These are phyloP conservation scores for Caryocar brasiliense DNA, from an alignment of 441 rosid species.

Conservation along the genomic window DNA sequence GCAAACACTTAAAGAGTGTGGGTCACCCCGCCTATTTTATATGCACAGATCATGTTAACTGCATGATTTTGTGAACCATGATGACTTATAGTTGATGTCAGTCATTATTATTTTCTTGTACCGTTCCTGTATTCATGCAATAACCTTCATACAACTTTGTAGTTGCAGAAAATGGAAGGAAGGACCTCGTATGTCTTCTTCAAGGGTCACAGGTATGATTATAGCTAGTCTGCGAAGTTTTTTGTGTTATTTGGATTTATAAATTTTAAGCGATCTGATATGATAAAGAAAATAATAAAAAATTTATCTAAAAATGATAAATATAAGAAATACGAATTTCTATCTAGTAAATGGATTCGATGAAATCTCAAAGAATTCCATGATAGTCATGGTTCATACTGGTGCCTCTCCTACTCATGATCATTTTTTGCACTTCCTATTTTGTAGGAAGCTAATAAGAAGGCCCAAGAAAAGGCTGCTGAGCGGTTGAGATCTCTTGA, in stretches of 20 bases:
- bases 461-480: conserved; percentile 64
- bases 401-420: too few relatives aligned
- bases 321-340: background rate
- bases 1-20: too few relatives aligned
- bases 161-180: conserved; percentile 49
- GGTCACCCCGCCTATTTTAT: too few relatives aligned
- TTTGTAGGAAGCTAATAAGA: conserved; percentile 68
- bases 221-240: background rate
- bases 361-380: too few relatives aligned
- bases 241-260: too few relatives aligned
- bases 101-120: conserved; percentile 1
- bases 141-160: conserved; percentile 6
- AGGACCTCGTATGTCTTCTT: conserved; percentile 51
- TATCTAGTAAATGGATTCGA: background rate
- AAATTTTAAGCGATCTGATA: too few relatives aligned
- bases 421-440: conserved; percentile 1
- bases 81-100: too few relatives aligned
- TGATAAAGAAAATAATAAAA: too few relatives aligned
- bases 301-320: too few relatives aligned
- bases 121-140: background rate
- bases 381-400: background rate
- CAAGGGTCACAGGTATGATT: conserved; percentile 77
- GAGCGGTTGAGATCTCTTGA: conserved; percentile 67
- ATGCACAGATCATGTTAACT: too few relatives aligned
- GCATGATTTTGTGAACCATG: too few relatives aligned